phyloP scores from a whole-genome alignment of 164 flowering plant species.

The Taxillus chinensis region DNA sequence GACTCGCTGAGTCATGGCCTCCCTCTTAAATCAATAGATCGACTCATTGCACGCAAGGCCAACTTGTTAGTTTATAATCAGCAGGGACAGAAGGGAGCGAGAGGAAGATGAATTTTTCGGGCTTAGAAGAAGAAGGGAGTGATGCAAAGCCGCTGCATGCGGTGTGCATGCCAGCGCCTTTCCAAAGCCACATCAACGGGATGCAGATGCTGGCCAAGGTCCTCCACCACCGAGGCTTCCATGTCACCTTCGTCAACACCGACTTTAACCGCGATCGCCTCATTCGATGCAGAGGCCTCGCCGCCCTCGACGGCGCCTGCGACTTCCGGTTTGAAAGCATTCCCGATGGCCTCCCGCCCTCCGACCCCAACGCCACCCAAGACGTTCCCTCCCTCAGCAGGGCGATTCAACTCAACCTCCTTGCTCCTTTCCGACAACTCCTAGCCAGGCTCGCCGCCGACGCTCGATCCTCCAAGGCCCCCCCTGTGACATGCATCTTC shows the following conservation, averaged over 20 bases:
- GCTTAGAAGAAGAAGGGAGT: not conserved
- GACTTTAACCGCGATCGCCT: not conserved
- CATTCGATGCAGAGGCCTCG: not conserved
- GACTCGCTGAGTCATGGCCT: too few relatives aligned
- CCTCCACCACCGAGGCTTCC: constrained; percentile 3
- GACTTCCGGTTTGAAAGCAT: not conserved
- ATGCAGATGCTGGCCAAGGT: not conserved
- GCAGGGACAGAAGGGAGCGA: not conserved
- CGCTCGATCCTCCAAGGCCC: not conserved
- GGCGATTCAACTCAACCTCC: not conserved
- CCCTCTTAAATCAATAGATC: too few relatives aligned
- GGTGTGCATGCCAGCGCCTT: not conserved
- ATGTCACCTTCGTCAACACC: constrained; percentile 2
- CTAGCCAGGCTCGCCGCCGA: not conserved
- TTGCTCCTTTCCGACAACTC: not conserved
- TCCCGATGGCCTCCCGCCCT: constrained; percentile 1
- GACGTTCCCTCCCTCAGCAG: not conserved
- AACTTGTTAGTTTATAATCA: too few relatives aligned
- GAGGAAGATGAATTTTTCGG: not conserved
- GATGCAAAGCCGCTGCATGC: not conserved
- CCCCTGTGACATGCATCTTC: not conserved
- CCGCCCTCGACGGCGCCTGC: not conserved
- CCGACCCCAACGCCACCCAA: not conserved
- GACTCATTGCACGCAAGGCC: too few relatives aligned
- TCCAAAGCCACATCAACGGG: not conserved